Base-by-base conservation (phyloP, 192 early-diverging fungal species). In the Gaertneriomyces semiglobifer region DNA sequence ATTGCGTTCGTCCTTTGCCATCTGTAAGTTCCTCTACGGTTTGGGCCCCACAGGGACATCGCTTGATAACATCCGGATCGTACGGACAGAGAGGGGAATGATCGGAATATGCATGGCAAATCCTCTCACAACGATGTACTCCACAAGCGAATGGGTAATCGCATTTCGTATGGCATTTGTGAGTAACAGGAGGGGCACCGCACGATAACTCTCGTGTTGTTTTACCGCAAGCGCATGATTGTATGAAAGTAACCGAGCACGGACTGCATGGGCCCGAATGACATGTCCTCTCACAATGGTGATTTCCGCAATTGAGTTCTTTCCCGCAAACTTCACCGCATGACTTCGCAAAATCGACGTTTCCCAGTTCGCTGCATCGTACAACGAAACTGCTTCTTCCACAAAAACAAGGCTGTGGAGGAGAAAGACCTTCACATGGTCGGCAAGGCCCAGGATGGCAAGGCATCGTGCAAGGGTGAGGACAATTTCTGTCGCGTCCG, bases 401-500 rank as follows among this genome's bases (percentile, higher is more conserved):
- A 79, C 96, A 98, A 72, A 82, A 89, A 81, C 96, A 98, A 16
- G 74, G 74, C 59, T 86, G 84, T 19, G 84, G 72, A 4, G 91
- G 89, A 3, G 88, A 88, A 73, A 90, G 82, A 6, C 86, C 79
- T 20, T 90, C 85, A 74, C 96, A 98, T 3, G 93, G 92, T 52
- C 91, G 88, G 60, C 94, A 96, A 8, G 96, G 96, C 3, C 96
- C 94, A 11, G 95, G 93, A 79, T 96, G 95, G 68, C 95, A 96
- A 20, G 44, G 70, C 65, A 72, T 73, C 41, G 82, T 76, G 73
- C 95, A 98, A 18, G 79, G 65, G 64, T 96, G 95, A 38, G 88
- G 75, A 63, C 95, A 96, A 16, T 74, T 65, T 4, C 80, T 62
- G 3, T 77, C 77, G n/a, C 74, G 68, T 7, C 87, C 86, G 72